Evolutionary conservation across 2,329 filamentous ascomycete genomes (phyloP), one percentile per base, ranked within the genome.

Genomic region (Verticillium longisporum): DNA sequence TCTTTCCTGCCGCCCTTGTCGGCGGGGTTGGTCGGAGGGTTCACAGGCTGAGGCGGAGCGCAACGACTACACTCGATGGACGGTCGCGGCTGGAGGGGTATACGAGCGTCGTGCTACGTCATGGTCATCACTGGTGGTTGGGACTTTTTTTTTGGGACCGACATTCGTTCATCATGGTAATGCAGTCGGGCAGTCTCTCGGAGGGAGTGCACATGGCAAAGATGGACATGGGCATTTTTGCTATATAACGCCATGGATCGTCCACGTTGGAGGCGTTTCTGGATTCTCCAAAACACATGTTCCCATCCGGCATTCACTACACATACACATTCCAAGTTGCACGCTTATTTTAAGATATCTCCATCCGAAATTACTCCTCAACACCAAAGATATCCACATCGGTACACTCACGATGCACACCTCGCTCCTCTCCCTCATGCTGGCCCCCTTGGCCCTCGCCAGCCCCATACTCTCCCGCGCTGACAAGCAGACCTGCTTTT

Each of bases 81-180:
- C 57, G 21, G 45, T 45, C 36, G 58, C 33, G 55, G 15, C 18
- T 41, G 37, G 41, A 31, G 33, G 53, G 45, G 34, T 61, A 61
- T 63, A 64, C 62, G 62, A 64, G 62, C n/a, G 56, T 37, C n/a
- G 59, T 64, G 57, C 62, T 59, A 64, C 62, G 61, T 63, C 62
- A 64, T 58, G 57, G 60, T n/a, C n/a, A 26, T 26, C 26, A 37
- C 21, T 26, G n/a, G 15, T n/a, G 36, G 45, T 56, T 56, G 34
- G 55, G 14, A 1, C 33, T 33, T 10, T 21, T 54, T 50, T 38
- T 50, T 41, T 58, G 58, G 56, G 56, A 61, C 62, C 62, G 59
- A 57, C 59, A 59, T 62, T 64, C 37, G 57, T 62, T 64, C 37
- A 57, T n/a, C 33, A 41, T 53, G 45, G 34, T 56, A 34, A 34